These are phyloP conservation scores for Trebouxiophyceae sp. DNA, from an alignment of 163 green algal species.

Conservation along the genomic window DNA sequence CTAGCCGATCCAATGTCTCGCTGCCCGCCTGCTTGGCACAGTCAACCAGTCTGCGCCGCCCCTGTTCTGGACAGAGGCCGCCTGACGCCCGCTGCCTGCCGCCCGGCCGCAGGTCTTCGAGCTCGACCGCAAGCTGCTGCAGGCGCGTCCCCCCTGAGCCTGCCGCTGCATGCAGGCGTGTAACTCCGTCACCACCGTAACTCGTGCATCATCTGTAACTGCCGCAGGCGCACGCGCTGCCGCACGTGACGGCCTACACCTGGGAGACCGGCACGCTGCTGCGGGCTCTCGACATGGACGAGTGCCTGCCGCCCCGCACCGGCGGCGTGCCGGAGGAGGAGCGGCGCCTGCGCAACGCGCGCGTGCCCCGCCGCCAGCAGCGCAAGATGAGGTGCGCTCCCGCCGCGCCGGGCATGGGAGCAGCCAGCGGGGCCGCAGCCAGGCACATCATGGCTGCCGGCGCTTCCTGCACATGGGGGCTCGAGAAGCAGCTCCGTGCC, in stretches of 20 bases:
- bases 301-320: constrained; percentile 32
- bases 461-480: too few species aligned
- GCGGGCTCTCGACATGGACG: constrained; percentile 56
- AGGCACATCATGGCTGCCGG: too few species aligned
- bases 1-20: neutral
- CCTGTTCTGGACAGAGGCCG: too few species aligned
- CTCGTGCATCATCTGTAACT: too few species aligned
- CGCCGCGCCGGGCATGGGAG: too few species aligned
- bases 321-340: neutral
- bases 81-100: too few species aligned
- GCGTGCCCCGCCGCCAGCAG: neutral
- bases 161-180: too few species aligned
- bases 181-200: too few species aligned
- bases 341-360: neutral
- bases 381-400: neutral
- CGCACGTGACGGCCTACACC: constrained; percentile 58
- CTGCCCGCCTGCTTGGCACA: neutral
- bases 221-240: constrained; percentile 58
- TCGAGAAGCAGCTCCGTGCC: too few species aligned
- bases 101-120: constrained; percentile 68
- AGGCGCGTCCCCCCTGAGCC: too few species aligned
- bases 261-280: constrained; percentile 60
- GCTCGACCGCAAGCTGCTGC: constrained; percentile 74
- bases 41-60: neutral
- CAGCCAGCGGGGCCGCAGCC: too few species aligned